Evolutionary conservation across 495 filamentous ascomycete genomes (phyloP), one percentile per base, ranked within the genome.

Genomic region (Jackrogersella minutella): DNA sequence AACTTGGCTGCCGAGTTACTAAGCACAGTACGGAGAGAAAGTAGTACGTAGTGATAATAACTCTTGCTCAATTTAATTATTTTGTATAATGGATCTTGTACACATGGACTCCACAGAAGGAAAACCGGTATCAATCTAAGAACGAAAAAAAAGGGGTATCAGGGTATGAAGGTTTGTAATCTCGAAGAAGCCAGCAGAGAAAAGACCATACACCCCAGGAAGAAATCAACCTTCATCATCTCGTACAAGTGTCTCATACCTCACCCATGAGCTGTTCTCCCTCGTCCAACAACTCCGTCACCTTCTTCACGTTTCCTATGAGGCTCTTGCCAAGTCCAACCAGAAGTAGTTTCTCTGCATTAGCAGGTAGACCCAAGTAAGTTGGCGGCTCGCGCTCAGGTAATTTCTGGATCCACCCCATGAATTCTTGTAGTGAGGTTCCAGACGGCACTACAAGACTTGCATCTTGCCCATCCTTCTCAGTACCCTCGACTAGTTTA

Each of bases 311-410:
- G 79, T 97, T 93, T 62, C 83, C 83, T 66, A 97, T 89, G 87
- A 97, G 87, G 72, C 89, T 91, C 65, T 83, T 84, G 37, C 94
- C 95, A 73, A 97, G 89, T 11, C 92, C 93, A 31, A 97, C 92
- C 40, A 99, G 78, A 71, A 99, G 76, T 74, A 99, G 71, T 79
- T 98, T 98, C 86, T 99, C 95, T 46, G 95, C 96, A 73, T 98
- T 97, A 19, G 93, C 91, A 34, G 95, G 96, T 59, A 99, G 77
- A 22, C 95, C 96, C n/a, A 99, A 81, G 74, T 97, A 99, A 5
- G 93, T 97, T 0, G 95, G 95, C 41, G 95, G 95, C 74, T 99
- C 95, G 70, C 95, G 85, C 83, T 99, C 95, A 10, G 95, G 95
- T 64, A 99, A 79, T 37, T 84, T 84, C 68, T 96, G 90, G 44